Conservation (phyloP, 2,329 filamentous ascomycete genomes). For the Alternaria metachromatica region DNA sequence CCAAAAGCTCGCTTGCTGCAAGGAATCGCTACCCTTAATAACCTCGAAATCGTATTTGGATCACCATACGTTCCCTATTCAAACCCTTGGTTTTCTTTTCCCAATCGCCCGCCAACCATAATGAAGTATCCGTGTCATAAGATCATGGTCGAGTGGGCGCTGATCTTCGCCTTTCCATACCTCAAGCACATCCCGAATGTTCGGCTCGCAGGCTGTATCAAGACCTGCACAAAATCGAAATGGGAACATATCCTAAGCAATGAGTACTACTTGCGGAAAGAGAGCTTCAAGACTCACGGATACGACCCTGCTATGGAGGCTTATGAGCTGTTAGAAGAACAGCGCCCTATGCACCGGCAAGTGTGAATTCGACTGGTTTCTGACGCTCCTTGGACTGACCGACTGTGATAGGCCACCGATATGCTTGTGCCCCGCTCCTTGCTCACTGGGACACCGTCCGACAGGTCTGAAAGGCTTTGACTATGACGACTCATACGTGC, state of each 20-base stretch:
- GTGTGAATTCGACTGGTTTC: neutral
- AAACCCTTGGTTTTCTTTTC: too few species aligned
- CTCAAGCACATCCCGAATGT: slow-evolving; percentile 13
- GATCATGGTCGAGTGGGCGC: slow-evolving; percentile 6
- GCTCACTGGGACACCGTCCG: neutral
- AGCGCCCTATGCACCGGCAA: neutral
- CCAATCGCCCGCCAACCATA: too few species aligned
- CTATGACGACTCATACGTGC: neutral
- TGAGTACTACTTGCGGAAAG: neutral
- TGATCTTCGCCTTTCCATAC: slow-evolving; percentile 8
- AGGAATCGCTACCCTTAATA: too few species aligned
- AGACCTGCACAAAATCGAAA: neutral
- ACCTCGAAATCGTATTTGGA: neutral
- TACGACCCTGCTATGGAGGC: neutral
- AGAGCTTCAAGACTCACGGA: neutral
- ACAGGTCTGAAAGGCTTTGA: neutral
- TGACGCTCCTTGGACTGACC: neutral
- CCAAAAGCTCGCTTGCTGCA: too few species aligned
- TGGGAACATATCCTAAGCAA: neutral
- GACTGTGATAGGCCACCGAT: neutral
- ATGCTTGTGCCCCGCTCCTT: neutral
- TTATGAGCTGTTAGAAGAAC: neutral
- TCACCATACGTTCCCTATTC: neutral
- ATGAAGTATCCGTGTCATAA: neutral
- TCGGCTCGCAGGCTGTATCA: slow-evolving; percentile 8